Percentiles rank a stretch among this genome's conserved stretches.
Evolutionary conservation across 2,329 filamentous ascomycete species (phyloP).

Genomic region (Alternaria hordeiaustralica): DNA sequence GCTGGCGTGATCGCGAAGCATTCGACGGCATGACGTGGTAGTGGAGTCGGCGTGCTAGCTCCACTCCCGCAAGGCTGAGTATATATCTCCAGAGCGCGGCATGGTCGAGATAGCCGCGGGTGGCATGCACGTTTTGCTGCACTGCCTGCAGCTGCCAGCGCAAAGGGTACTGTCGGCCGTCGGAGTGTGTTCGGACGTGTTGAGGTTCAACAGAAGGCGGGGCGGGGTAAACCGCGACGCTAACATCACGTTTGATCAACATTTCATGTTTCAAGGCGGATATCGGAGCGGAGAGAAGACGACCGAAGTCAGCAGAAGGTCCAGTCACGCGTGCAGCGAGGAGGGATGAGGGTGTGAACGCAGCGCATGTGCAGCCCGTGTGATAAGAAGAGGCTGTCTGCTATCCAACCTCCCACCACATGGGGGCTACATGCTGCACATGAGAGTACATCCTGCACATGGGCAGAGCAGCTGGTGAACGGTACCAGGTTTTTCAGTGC

Average conservation of each 20-base stretch:
- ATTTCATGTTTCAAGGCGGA: not conserved
- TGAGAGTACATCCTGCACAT: not conserved
- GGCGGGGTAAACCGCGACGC: constrained; percentile 2
- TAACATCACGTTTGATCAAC: not conserved
- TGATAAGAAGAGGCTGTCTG: not conserved
- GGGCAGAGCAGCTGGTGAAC: not conserved
- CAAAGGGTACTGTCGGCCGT: not conserved
- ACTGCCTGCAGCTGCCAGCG: not conserved
- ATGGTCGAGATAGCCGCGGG: not conserved
- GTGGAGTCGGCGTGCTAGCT: not conserved
- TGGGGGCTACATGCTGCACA: not conserved
- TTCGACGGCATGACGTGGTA: constrained; percentile 11
- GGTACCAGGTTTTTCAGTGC: not conserved
- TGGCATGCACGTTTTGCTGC: not conserved
- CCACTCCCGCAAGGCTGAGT: constrained; percentile 10
- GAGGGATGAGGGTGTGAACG: not conserved
- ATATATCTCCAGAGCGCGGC: not conserved
- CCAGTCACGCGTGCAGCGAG: not conserved
- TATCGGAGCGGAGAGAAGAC: not conserved
- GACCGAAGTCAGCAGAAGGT: not conserved
- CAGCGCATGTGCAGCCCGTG: not conserved
- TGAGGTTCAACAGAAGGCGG: not conserved
- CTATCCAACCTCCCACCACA: not conserved
- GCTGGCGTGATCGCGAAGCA: constrained; percentile 9
- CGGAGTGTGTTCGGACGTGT: constrained; percentile 4